Percentiles rank a stretch among this genome's conserved stretches.
These are phyloP conservation scores for Dactylellina sp. DNA, from an alignment of 2,329 filamentous ascomycete genomes.

Conservation along the genomic window DNA sequence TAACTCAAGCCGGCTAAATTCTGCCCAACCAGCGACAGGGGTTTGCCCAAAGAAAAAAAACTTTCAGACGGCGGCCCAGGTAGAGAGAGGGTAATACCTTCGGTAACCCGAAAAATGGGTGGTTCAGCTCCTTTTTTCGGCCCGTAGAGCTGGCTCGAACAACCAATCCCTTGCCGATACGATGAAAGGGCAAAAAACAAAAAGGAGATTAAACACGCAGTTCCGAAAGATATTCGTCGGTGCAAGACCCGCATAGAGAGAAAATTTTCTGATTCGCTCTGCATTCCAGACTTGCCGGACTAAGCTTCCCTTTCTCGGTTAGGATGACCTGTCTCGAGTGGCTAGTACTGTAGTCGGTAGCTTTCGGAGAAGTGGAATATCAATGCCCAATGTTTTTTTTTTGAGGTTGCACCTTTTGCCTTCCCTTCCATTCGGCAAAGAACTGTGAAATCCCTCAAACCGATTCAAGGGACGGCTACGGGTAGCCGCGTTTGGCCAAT, in stretches of 20 bases:
- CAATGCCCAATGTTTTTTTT: constrained; percentile 2
- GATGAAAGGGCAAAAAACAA: constrained; percentile 21
- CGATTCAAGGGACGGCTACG: constrained; percentile 31
- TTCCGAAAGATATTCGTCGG: constrained; percentile 56
- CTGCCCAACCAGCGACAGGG: constrained; percentile 30
- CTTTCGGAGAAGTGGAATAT: constrained; percentile 56
- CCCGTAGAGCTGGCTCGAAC: constrained; percentile 28
- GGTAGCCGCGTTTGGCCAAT: constrained; percentile 47
- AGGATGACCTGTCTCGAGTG: constrained; percentile 52
- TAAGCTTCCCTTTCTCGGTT: constrained; percentile 52
- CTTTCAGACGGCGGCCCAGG: constrained; percentile 25
- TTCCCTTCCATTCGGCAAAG: constrained; percentile 40
- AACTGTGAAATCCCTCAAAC: constrained; percentile 51
- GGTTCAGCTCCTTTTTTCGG: constrained; percentile 54
- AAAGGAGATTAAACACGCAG: constrained; percentile 18
- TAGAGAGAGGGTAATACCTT: constrained; percentile 5
- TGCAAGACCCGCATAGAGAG: constrained; percentile 49
- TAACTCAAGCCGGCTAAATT: constrained; percentile 53
- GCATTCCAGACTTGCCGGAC: constrained; percentile 22
- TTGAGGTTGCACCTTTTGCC: constrained; percentile 6
- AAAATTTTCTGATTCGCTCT: constrained; percentile 55
- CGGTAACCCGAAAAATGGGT: constrained; percentile 48
- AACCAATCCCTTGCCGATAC: constrained; percentile 50
- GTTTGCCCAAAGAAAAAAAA: background rate
- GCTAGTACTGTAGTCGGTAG: constrained; percentile 51